phyloP scores from a whole-genome alignment of 805 yeast genomes.

The Priceomyces medius region DNA sequence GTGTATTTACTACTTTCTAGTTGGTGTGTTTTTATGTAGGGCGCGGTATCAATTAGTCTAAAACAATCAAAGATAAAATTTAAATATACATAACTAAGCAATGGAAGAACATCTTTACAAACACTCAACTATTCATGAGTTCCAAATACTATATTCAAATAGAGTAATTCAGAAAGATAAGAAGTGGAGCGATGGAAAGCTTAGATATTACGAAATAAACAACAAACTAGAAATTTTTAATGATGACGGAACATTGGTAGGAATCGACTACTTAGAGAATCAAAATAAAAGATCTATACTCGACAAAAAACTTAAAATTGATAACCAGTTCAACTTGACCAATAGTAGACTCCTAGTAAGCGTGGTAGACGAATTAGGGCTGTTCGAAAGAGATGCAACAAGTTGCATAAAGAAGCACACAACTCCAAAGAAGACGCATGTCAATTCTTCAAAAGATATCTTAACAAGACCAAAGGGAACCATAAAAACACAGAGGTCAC shows the following conservation, averaged over 20 bases:
- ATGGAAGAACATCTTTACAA: constrained; percentile 14
- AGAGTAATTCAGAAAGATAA: constrained; percentile 47
- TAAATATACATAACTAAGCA: too few species aligned
- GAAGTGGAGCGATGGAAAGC: constrained; percentile 52
- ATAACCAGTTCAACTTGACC: constrained; percentile 24
- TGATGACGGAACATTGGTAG: constrained; percentile 32
- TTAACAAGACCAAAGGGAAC: neutral
- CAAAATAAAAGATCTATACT: constrained; percentile 16
- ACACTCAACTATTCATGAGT: constrained; percentile 47
- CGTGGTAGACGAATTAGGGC: constrained; percentile 27
- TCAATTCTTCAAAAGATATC: neutral
- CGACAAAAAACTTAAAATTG: constrained; percentile 16
- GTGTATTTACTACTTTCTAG: neutral
- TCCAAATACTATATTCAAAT: constrained; percentile 44
- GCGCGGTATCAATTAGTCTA: too few species aligned
- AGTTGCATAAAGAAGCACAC: constrained; percentile 12
- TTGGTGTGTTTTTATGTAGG: too few species aligned
- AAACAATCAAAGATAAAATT: too few species aligned
- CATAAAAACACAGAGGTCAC: neutral
- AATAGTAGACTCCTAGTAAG: constrained; percentile 28
- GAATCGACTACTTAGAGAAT: constrained; percentile 32
- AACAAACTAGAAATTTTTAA: constrained; percentile 45
- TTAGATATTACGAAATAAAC: constrained; percentile 48
- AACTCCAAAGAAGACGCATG: neutral
- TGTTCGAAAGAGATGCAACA: constrained; percentile 39